These are phyloP conservation scores for Acanthamoeba castellanii DNA, from an alignment of 208 protist genomes.

Conservation along the genomic window DNA sequence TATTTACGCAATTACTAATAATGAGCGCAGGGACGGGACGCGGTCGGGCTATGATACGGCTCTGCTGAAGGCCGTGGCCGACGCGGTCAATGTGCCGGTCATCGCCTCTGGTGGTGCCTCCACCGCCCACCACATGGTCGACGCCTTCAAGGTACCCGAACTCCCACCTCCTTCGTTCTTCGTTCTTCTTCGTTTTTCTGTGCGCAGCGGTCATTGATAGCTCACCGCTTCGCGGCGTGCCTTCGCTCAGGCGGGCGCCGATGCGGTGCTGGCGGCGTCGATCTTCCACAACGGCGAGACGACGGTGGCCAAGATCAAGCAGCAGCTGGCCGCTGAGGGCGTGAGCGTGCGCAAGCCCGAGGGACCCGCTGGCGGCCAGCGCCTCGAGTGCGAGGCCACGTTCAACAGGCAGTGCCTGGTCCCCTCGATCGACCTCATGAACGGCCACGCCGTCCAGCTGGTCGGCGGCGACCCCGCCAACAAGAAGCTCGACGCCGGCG, in stretches of 20 bases:
- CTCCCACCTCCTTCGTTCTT: neutral
- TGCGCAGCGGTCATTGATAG: neutral
- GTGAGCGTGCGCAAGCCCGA: slow-evolving; percentile 30
- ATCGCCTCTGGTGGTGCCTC: slow-evolving; percentile 75
- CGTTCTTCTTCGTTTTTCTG: neutral
- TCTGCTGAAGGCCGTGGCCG: slow-evolving; percentile 67
- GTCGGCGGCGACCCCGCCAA: slow-evolving; percentile 75
- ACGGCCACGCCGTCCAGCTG: slow-evolving; percentile 76
- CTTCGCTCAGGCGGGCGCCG: slow-evolving; percentile 62
- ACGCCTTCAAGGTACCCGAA: slow-evolving; percentile 49
- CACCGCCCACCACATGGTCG: slow-evolving; percentile 65
- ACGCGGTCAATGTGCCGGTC: slow-evolving; percentile 79
- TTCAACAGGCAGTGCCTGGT: slow-evolving; percentile 73
- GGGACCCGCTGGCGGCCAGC: neutral
- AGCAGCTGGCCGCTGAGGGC: slow-evolving; percentile 24
- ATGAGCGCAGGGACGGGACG: slow-evolving; percentile 1
- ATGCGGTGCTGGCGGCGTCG: slow-evolving; percentile 79
- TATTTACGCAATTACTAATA: neutral
- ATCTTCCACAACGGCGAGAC: slow-evolving; percentile 81
- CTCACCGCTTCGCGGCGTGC: too few relatives aligned
- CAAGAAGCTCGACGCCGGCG: slow-evolving; percentile 75
- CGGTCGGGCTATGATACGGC: slow-evolving; percentile 78
- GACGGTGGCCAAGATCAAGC: slow-evolving; percentile 76
- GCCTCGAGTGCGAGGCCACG: neutral
- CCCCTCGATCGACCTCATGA: slow-evolving; percentile 77